Evolutionary conservation across 129 eudicot genomes (phyloP).

Genomic region (Lonicera japonica): DNA sequence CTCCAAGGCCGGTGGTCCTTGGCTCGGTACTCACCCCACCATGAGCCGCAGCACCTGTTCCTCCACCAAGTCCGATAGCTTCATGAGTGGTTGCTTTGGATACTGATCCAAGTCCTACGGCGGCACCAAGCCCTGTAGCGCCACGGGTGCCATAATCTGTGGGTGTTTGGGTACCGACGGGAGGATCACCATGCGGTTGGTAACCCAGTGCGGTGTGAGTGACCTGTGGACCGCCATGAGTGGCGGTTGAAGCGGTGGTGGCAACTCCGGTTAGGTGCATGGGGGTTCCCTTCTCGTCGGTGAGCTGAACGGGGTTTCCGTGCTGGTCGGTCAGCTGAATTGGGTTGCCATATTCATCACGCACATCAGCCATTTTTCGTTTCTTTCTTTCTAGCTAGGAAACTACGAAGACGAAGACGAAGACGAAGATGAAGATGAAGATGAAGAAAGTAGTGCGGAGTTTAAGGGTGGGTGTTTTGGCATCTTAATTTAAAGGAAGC

Average conservation of each 20-base stretch:
- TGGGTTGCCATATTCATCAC: slow-evolving; percentile 68
- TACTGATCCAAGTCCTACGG: too few species aligned
- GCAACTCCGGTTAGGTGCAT: slow-evolving; percentile 66
- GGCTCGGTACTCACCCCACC: not conserved
- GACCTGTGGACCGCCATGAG: not conserved
- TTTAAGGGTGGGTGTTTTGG: not conserved
- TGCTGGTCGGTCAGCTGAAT: slow-evolving; percentile 62
- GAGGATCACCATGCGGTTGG: not conserved
- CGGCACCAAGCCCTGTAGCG: too few species aligned
- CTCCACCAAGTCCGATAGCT: not conserved
- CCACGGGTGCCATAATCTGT: too few species aligned
- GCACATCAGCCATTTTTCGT: slow-evolving; percentile 44
- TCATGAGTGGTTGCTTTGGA: slow-evolving; percentile 2
- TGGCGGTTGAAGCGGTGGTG: slow-evolving; percentile 18
- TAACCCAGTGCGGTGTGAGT: not conserved
- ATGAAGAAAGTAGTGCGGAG: not conserved
- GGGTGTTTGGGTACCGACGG: not conserved
- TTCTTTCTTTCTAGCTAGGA: not conserved
- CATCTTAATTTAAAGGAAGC: not conserved
- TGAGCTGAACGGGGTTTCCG: slow-evolving; percentile 54
- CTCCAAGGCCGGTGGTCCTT: slow-evolving; percentile 25
- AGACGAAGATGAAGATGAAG: too few species aligned
- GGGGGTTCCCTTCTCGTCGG: slow-evolving; percentile 66
- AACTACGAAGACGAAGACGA: not conserved
- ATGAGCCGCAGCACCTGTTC: slow-evolving; percentile 9